Evolutionary conservation across 139 green algal species (phyloP).

Genomic region (Chlorella ohadii): DNA sequence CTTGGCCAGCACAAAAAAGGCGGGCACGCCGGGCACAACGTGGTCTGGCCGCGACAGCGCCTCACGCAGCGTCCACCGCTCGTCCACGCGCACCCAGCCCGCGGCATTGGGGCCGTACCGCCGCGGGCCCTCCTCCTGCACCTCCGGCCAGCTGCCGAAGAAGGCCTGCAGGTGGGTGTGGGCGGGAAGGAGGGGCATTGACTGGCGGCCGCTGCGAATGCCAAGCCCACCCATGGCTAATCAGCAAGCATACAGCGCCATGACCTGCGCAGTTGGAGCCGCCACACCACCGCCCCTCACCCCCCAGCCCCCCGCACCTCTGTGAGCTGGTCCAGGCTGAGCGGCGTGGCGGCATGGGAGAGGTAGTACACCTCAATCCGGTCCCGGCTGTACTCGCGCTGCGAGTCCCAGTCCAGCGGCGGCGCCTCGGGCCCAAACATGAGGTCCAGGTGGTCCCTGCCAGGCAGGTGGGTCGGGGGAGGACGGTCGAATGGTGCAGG

Average conservation of each 20-base stretch:
- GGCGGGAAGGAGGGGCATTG: too few species aligned
- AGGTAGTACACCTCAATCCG: slow-evolving; percentile 91
- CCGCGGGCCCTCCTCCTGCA: slow-evolving; percentile 56
- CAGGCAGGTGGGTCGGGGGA: not conserved
- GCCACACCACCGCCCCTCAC: too few species aligned
- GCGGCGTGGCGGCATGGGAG: slow-evolving; percentile 60
- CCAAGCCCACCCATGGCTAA: too few species aligned
- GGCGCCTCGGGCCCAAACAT: slow-evolving; percentile 74
- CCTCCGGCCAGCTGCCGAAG: slow-evolving; percentile 75
- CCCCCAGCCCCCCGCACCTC: slow-evolving; percentile 30
- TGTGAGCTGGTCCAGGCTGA: slow-evolving; percentile 49
- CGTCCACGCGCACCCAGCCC: slow-evolving; percentile 48
- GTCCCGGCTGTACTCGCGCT: slow-evolving; percentile 70
- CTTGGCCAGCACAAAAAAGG: slow-evolving; percentile 85
- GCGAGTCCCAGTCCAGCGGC: slow-evolving; percentile 85
- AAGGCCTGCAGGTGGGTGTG: slow-evolving; percentile 44
- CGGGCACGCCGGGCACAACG: slow-evolving; percentile 80
- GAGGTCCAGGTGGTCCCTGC: slow-evolving; percentile 78
- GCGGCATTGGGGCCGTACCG: slow-evolving; percentile 70
- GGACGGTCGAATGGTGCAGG: not conserved
- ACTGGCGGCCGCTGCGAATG: too few species aligned
- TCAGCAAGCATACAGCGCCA: too few species aligned
- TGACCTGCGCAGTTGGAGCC: too few species aligned
- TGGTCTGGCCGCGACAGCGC: slow-evolving; percentile 63
- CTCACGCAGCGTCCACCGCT: slow-evolving; percentile 54